Base-by-base conservation (phyloP, 2,329 filamentous ascomycete species). In the Colletotrichum tamarilloi region DNA sequence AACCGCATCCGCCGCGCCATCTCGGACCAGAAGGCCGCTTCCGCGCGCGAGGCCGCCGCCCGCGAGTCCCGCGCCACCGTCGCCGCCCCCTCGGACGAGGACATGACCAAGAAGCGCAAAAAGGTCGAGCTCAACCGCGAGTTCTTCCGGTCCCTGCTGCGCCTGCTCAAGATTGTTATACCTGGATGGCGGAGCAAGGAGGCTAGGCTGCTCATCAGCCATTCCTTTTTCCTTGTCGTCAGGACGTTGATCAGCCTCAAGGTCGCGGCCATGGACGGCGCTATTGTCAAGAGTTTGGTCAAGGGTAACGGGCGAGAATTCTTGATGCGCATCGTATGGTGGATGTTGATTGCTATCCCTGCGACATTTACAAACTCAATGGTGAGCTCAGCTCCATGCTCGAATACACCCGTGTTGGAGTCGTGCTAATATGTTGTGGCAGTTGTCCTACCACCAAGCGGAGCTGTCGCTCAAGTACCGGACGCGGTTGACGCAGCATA, bases 281-380 rank as follows among this genome's bases (percentile, higher is more conserved):
- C 92, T 74, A 90, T 99, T 73, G 97, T 99, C 72, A 98, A 97
- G 84, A 95, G 92, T 76, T 85, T 99, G 68, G 95, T 99, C 58
- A 92, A 95, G 82, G 97, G 97, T 2, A 97, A 93, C 77, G 97
- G 96, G 19, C 94, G 91, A 82, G 95, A 97, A 76, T 99, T 99
- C 77, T 80, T 98, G 78, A 92, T 92, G 77, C 92, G 95, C 0
- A 92, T 99, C 77, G 90, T 97, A 6, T 98, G 96, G 95, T 99
- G 97, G 97, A 99, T 99, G 97, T 82, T 96, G 68, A 97, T 99
- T 76, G 96, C 97, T 30, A 89, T 99, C 19, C 97, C 97, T 11
- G 97, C 97, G 1, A 98, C 97, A 0, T 98, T 98, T 81, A 99
- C 97, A 53, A 99, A 99, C 83, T 98, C 95, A 0, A 99, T 99